These are phyloP conservation scores for Fusarium chaquense DNA, from an alignment of 2,329 filamentous ascomycete genomes.

Conservation along the genomic window DNA sequence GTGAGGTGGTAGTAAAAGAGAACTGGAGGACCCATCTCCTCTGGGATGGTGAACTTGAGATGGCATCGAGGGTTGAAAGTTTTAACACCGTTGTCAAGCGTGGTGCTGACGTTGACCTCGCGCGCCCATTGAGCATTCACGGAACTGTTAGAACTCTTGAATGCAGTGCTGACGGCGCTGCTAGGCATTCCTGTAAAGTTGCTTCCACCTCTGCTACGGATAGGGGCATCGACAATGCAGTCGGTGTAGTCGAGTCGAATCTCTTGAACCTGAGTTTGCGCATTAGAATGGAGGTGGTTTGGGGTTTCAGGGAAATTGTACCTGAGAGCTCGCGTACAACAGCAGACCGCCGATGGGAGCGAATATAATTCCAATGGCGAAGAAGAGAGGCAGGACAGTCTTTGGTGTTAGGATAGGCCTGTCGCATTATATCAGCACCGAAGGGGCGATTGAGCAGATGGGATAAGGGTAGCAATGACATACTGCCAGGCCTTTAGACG, in stretches of 20 bases:
- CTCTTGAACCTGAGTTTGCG: constrained; percentile 79
- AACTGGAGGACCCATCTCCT: constrained; percentile 83
- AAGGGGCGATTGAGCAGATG: constrained; percentile 11
- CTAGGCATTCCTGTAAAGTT: constrained; percentile 65
- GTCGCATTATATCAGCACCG: constrained; percentile 54
- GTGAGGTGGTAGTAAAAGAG: constrained; percentile 95
- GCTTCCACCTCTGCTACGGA: constrained; percentile 46
- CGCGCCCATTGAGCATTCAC: constrained; percentile 59
- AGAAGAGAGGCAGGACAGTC: constrained; percentile 91
- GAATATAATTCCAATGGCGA: constrained; percentile 90
- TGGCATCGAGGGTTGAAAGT: constrained; percentile 70
- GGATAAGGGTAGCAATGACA: constrained; percentile 57
- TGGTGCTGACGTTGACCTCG: constrained; percentile 55
- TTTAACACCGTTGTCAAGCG: constrained; percentile 47
- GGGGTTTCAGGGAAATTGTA: constrained; percentile 52
- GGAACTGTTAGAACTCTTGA: constrained; percentile 68
- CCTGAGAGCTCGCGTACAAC: constrained; percentile 85
- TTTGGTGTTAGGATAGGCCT: constrained; percentile 96
- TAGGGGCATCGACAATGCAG: constrained; percentile 71
- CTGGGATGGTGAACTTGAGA: constrained; percentile 82
- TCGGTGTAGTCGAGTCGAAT: constrained; percentile 90
- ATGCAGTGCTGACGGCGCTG: constrained; percentile 73
- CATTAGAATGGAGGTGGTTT: constrained; percentile 21
- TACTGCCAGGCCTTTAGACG: constrained; percentile 99
- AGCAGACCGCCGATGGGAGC: constrained; percentile 90